phyloP scores from a whole-genome alignment of 2,329 filamentous ascomycete genomes.

The Fusarium graminum region DNA sequence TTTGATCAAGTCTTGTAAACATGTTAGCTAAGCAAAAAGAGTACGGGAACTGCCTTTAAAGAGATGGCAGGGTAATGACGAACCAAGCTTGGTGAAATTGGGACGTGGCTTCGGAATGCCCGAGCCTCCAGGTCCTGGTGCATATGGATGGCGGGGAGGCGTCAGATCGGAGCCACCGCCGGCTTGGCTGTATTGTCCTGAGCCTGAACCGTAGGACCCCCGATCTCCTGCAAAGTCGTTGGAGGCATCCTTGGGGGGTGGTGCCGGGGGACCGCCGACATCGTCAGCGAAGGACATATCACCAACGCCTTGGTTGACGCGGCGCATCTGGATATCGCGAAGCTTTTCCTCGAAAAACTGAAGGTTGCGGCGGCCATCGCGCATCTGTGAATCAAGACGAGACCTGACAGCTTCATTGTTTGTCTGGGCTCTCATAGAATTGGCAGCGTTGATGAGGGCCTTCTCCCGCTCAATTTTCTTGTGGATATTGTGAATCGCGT shows the following conservation, averaged over 20 bases:
- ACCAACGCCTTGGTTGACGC: constrained; percentile 75
- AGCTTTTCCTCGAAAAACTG: constrained; percentile 96
- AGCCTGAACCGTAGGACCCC: constrained; percentile 71
- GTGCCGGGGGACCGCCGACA: constrained; percentile 67
- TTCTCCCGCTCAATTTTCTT: constrained; percentile 99
- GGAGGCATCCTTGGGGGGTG: constrained; percentile 79
- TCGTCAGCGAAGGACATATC: constrained; percentile 70
- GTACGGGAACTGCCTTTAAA: constrained; percentile 3
- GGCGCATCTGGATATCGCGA: constrained; percentile 86
- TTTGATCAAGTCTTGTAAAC: constrained; percentile 87
- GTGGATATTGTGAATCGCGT: constrained; percentile 82
- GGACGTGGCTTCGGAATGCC: constrained; percentile 79
- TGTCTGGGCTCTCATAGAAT: constrained; percentile 94
- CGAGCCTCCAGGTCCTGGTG: constrained; percentile 73
- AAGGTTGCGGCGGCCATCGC: constrained; percentile 92
- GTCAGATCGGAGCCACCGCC: constrained; percentile 79
- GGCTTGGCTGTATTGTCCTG: constrained; percentile 65
- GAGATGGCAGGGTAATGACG: constrained; percentile 49
- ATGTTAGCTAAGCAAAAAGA: constrained; percentile 19
- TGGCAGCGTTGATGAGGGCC: constrained; percentile 92
- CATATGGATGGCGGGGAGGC: constrained; percentile 84
- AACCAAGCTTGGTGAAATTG: constrained; percentile 97
- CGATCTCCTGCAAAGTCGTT: constrained; percentile 61
- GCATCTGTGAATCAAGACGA: constrained; percentile 91
- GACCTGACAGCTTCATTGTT: constrained; percentile 93